phyloP scores from a whole-genome alignment of 495 filamentous ascomycete genomes.

The Hypoxylon fuscum region DNA sequence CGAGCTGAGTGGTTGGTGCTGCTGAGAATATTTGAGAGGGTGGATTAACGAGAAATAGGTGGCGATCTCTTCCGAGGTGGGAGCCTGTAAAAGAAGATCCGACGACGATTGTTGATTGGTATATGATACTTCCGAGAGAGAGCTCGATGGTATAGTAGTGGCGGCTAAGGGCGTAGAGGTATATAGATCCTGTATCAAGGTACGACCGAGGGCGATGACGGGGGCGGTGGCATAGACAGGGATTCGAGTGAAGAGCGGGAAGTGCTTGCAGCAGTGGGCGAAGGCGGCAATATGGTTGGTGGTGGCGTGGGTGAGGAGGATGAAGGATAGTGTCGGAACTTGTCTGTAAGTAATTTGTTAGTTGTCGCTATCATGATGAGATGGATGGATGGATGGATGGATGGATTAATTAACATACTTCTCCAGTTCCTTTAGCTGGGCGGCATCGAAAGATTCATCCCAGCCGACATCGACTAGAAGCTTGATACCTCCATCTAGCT shows the following conservation, averaged over 20 bases:
- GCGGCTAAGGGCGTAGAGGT: slow-evolving; percentile 86
- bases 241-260: slow-evolving; percentile 89
- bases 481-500: slow-evolving; percentile 96
- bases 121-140: slow-evolving; percentile 73
- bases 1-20: slow-evolving; percentile 85
- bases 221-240: slow-evolving; percentile 96
- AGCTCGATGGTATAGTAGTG: slow-evolving; percentile 75
- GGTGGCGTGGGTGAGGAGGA: slow-evolving; percentile 95
- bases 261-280: slow-evolving; percentile 96
- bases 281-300: slow-evolving; percentile 90
- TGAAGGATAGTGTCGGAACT: slow-evolving; percentile 87
- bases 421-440: slow-evolving; percentile 84
- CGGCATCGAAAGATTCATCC: slow-evolving; percentile 87
- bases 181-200: slow-evolving; percentile 91
- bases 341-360: slow-evolving; percentile 63
- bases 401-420: slow-evolving; percentile 68
- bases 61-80: slow-evolving; percentile 86
- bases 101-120: slow-evolving; percentile 61
- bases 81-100: slow-evolving; percentile 79
- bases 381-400: no score
- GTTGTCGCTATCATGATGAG: not conserved
- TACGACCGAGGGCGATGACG: slow-evolving; percentile 90
- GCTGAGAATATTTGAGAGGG: slow-evolving; percentile 94
- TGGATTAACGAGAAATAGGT: slow-evolving; percentile 93
- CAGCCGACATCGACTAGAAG: slow-evolving; percentile 94